Base-by-base conservation (phyloP, 257 asterid species). In the Verbena officinalis region DNA sequence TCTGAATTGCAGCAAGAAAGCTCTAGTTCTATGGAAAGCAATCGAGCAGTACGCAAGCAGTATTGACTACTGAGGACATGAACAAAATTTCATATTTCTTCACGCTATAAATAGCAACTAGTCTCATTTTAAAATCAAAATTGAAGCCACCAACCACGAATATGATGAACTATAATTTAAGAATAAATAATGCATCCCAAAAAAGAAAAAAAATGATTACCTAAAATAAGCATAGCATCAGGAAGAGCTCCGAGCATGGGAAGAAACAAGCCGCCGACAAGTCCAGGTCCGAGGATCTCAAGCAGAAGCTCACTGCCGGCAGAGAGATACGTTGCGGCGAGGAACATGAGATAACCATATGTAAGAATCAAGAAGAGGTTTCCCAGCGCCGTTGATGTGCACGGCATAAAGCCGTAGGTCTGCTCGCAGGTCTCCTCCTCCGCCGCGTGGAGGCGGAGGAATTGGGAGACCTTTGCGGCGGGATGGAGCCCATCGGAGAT, bases 231-330 rank as follows among this genome's bases (percentile, higher is more conserved):
- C 93, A 90, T 78, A 34, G 97, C 97, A 62, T 93, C 97, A 1
- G 98, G 98, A 60, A 93, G 98, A 42, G 97, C 96, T 22, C 97
- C 98, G 55, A 93, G 97, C 0, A 86, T 69, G n/a, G 97, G 98
- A 12, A 93, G 87, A 12, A 87, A 73, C 5, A 89, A 96, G 4
- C 97, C 97, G 36, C 97, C 98, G 30, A 93, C 77, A 1, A 89
- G 65, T 8, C 97, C 98, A 0, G 98, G 97, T 1, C 98, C 96
- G 21, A 93, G 85, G 54, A 93, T 87, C 80, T 85, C 87, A 23
- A 93, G 91, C 88, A 93, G 77, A 13, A 89, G 81, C 79, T 93
- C 98, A 38, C 98, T 85, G 11, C 97, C 98, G 39, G 30, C 56
- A 7, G 97, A 85, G 4, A 93, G 78, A 73, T 82, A 89, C 7